phyloP scores from a whole-genome alignment of 495 filamentous ascomycete genomes.

The Bombardia bombarda region DNA sequence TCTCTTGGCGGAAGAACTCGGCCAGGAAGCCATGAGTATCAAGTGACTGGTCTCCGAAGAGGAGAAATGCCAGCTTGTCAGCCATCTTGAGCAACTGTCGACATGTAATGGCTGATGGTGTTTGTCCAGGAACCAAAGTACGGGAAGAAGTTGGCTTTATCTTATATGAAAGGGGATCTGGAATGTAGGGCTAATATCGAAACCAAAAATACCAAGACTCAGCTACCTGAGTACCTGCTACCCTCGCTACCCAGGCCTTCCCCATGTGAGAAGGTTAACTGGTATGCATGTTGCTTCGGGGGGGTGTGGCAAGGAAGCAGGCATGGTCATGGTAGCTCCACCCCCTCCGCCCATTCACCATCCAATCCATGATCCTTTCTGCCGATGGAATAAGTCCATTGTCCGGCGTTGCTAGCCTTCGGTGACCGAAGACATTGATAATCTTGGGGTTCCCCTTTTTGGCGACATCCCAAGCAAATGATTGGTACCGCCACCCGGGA shows the following conservation, averaged over 20 bases:
- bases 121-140: slow-evolving; percentile 7
- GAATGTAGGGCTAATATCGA: slow-evolving; percentile 6
- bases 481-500: slow-evolving; percentile 35
- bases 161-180: slow-evolving; percentile 8
- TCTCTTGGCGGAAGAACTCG: slow-evolving; percentile 49
- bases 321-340: slow-evolving; percentile 7
- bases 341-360: slow-evolving; percentile 6
- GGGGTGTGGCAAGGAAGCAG: slow-evolving; percentile 5
- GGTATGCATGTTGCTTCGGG: slow-evolving; percentile 8
- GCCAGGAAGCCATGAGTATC: slow-evolving; percentile 61
- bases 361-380: slow-evolving; percentile 20
- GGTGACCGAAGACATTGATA: slow-evolving; percentile 38
- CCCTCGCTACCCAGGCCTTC: neutral
- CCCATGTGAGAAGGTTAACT: slow-evolving; percentile 12
- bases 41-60: slow-evolving; percentile 77
- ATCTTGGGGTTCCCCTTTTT: slow-evolving; percentile 29
- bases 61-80: slow-evolving; percentile 38
- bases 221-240: slow-evolving; percentile 3
- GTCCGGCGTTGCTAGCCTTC: slow-evolving; percentile 24
- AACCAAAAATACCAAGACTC: slow-evolving; percentile 14
- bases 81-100: slow-evolving; percentile 26
- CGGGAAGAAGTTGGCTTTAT: slow-evolving; percentile 9
- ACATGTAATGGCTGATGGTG: slow-evolving; percentile 11
- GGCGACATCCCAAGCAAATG: slow-evolving; percentile 20
- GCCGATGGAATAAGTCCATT: slow-evolving; percentile 23